Percentiles rank a stretch among this genome's conserved stretches.
These are phyloP conservation scores for Xylaria telfairii DNA, from an alignment of 495 filamentous ascomycete genomes.

Conservation along the genomic window DNA sequence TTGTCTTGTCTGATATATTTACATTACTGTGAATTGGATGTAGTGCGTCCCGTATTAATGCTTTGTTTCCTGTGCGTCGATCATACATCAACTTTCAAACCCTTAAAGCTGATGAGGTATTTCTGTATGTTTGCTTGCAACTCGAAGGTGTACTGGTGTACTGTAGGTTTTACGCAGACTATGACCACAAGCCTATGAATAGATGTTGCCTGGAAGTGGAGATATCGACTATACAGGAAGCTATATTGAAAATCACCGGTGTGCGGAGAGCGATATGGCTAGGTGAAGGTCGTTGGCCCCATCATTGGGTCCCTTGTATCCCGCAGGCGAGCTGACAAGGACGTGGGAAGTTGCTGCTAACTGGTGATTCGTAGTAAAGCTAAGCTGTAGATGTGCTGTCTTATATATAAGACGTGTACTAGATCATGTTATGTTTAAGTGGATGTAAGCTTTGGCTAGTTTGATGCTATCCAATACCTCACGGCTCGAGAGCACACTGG, in stretches of 20 bases:
- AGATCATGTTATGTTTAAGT: not conserved
- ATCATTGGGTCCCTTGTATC: not conserved
- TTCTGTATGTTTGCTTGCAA: not conserved
- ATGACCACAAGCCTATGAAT: not conserved
- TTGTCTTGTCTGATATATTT: not conserved
- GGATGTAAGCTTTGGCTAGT: not conserved
- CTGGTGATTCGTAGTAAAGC: not conserved
- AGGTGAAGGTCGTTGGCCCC: not conserved
- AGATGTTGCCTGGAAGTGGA: not conserved
- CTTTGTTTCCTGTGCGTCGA: no score
- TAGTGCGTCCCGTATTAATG: no score
- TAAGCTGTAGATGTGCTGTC: not conserved
- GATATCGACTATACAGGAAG: not conserved
- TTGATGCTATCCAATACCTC: not conserved
- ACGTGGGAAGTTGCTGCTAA: not conserved
- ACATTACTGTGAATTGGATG: not conserved
- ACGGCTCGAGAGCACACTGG: not conserved
- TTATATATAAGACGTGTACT: not conserved
- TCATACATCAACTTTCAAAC: no score
- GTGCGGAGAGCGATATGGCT: constrained; percentile 16
- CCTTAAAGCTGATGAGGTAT: not conserved
- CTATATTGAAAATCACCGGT: not conserved
- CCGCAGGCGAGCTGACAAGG: not conserved
- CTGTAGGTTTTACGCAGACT: not conserved
- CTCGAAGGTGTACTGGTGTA: not conserved